Conservation (phyloP, 208 protist genomes). For the Wallacemonas collosoma region DNA sequence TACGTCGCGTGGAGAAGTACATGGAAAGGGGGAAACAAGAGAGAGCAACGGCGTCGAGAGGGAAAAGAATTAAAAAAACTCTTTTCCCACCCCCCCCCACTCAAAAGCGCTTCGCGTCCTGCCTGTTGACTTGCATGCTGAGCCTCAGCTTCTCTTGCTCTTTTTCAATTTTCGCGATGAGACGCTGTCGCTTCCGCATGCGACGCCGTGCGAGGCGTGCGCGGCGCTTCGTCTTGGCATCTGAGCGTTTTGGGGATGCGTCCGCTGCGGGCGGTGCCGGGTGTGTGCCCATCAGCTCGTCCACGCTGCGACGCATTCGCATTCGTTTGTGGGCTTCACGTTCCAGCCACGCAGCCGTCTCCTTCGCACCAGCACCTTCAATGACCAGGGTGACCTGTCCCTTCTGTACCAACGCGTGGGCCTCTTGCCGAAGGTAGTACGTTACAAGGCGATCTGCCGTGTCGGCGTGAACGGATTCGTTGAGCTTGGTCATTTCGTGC, state of each 20-base stretch:
- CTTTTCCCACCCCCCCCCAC: not conserved
- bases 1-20: slow-evolving; percentile 4
- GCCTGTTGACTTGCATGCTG: slow-evolving; percentile 49
- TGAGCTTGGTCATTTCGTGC: slow-evolving; percentile 91
- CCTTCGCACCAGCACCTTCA: slow-evolving; percentile 59
- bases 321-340: slow-evolving; percentile 57
- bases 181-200: slow-evolving; percentile 32
- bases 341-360: slow-evolving; percentile 64
- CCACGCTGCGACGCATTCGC: slow-evolving; percentile 49
- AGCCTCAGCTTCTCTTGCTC: slow-evolving; percentile 81
- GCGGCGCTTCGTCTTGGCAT: slow-evolving; percentile 14
- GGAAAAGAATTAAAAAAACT: not conserved
- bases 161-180: slow-evolving; percentile 71
- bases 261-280: no score
- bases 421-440: slow-evolving; percentile 81
- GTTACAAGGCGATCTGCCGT: slow-evolving; percentile 62
- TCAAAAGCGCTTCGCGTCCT: slow-evolving; percentile 42
- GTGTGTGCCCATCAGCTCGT: slow-evolving; percentile 30
- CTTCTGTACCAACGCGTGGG: slow-evolving; percentile 66
- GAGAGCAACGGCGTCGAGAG: not conserved
- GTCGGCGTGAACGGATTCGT: slow-evolving; percentile 89
- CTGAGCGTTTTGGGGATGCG: not conserved
- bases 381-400: slow-evolving; percentile 87
- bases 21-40: slow-evolving; percentile 14
- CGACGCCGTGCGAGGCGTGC: slow-evolving; percentile 23